Evolutionary conservation across 1,284 basidiomycete genomes (phyloP).

Genomic region (Ustilago bromivora): DNA sequence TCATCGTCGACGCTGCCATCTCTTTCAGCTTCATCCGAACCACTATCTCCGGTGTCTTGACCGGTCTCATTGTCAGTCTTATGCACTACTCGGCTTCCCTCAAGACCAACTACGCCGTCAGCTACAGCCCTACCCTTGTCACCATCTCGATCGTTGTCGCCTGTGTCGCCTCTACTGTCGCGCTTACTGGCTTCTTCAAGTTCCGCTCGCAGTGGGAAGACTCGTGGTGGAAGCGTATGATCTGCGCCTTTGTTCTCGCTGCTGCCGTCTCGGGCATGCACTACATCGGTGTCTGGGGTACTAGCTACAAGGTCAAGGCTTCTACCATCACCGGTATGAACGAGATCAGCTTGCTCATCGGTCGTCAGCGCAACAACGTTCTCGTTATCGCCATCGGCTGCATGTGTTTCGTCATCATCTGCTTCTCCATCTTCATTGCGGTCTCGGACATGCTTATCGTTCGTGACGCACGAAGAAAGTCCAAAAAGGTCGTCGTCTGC

Average conservation of each 20-base stretch:
- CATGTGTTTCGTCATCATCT: slow-evolving; percentile 72
- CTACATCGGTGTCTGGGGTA: slow-evolving; percentile 72
- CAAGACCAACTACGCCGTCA: slow-evolving; percentile 65
- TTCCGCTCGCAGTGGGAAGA: slow-evolving; percentile 72
- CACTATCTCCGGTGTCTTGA: slow-evolving; percentile 76
- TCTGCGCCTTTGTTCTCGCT: slow-evolving; percentile 71
- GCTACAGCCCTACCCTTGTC: slow-evolving; percentile 70
- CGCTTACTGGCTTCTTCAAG: slow-evolving; percentile 72
- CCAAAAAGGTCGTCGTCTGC: slow-evolving; percentile 72
- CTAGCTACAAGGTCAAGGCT: slow-evolving; percentile 69
- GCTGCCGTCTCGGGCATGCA: slow-evolving; percentile 73
- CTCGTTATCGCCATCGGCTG: slow-evolving; percentile 70
- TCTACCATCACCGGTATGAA: slow-evolving; percentile 26
- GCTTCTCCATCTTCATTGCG: slow-evolving; percentile 71
- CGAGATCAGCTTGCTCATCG: slow-evolving; percentile 47
- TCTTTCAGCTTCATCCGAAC: slow-evolving; percentile 71
- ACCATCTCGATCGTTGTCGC: slow-evolving; percentile 72
- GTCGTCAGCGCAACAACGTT: slow-evolving; percentile 65
- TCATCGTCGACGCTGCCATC: slow-evolving; percentile 71
- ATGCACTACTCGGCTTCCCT: slow-evolving; percentile 73
- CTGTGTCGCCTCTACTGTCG: slow-evolving; percentile 71
- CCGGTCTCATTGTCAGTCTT: slow-evolving; percentile 79
- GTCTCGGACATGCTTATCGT: slow-evolving; percentile 70
- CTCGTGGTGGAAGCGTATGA: slow-evolving; percentile 72
- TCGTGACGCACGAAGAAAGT: slow-evolving; percentile 70